These are phyloP conservation scores for Solanum sejunctum DNA, from an alignment of 257 asterid species.

Conservation along the genomic window DNA sequence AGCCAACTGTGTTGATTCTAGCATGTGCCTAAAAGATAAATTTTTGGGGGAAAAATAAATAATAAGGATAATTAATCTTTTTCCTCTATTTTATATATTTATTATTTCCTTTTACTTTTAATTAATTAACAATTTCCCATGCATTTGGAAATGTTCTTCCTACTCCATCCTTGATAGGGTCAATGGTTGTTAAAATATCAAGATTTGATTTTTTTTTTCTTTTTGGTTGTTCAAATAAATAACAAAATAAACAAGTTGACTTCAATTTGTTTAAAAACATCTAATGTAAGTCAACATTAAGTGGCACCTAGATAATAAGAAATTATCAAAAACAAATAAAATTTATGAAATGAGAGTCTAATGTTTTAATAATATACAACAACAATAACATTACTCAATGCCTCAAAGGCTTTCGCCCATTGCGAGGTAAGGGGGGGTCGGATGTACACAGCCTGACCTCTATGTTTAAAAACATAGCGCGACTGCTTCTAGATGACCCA, in stretches of 20 bases:
- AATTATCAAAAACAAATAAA: neutral
- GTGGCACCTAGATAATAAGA: neutral
- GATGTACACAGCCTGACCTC: no score
- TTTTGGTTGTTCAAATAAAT: neutral
- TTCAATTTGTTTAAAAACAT: neutral
- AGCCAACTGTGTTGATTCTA: slow-evolving; percentile 5
- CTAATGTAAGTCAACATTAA: neutral
- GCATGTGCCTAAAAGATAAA: slow-evolving; percentile 8
- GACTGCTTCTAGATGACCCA: no score
- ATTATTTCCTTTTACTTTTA: neutral
- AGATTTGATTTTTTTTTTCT: neutral
- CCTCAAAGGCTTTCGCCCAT: no score
- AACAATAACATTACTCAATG: no score
- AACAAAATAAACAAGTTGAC: neutral
- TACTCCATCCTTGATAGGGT: neutral
- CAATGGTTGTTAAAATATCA: neutral
- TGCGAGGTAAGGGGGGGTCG: no score
- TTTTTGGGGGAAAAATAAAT: neutral
- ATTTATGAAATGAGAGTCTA: neutral
- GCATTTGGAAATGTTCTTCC: neutral
- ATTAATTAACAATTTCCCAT: neutral
- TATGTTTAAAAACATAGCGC: no score
- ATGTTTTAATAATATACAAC: neutral
- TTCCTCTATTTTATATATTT: neutral
- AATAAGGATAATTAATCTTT: neutral